Base-by-base conservation (phyloP, 2,329 filamentous ascomycete genomes). In the Laburnicola sp. region DNA sequence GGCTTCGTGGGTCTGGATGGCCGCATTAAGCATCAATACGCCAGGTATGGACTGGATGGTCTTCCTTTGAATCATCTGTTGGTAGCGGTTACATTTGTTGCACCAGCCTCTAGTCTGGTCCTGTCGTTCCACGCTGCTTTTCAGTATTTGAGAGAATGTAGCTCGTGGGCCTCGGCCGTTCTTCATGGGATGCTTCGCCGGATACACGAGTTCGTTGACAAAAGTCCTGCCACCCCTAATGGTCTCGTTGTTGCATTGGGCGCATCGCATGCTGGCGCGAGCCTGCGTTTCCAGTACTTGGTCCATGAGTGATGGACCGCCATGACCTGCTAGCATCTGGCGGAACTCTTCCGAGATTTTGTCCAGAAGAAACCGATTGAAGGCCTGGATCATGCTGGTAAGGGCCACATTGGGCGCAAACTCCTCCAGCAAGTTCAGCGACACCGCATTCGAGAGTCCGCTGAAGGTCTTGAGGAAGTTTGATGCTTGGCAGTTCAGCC, bases 51-150 rank as follows among this genome's bases (percentile, higher is more conserved):
- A 86, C 59, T 90, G 87, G 3, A 97, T 88, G 0, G 87, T 89
- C 68, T 95, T 96, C 53, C 89, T 83, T 21, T 91, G 95, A 8
- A 87, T 84, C 45, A 97, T 84, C 46, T 88, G 88, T 71, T 96
- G 91, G 70, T 99, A 97, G 23, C 91, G 84, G 59, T 91, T 88
- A 69, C 95, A 99, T 65, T 87, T 85, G 58, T 87, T 87, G 69
- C 94, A 99, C 92, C 92, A 99, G 5, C 94, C 94, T 63, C 93
- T 86, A 38, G 89, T 91, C 40, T 89, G 90, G 8, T 89, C 88
- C 70, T 97, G 91, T 46, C 91, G 82, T 73, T 97, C 93, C 27
- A 99, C 87, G 58, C 91, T 96, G 45, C 86, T 85, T 71, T 97
- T 96, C n/a, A 99, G 77, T 40, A 97, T 85, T 65, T 94, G 89